Evolutionary conservation across 108 stramenopile genomes (phyloP).

Genomic region (Phaeodactylum tricornutum): DNA sequence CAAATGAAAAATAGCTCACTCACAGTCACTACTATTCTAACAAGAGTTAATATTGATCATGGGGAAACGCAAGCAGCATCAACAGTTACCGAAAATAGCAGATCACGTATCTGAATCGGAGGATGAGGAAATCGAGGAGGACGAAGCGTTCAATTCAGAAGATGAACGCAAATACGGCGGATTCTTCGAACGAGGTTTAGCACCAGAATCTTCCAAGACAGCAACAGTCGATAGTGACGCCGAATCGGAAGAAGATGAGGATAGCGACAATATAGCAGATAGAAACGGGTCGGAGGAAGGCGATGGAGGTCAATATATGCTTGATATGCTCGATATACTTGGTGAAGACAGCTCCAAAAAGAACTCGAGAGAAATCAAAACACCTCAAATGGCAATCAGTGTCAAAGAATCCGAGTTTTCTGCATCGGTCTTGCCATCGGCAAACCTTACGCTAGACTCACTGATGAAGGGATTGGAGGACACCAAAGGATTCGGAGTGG

Average conservation of each 20-base stretch:
- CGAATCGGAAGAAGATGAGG: conserved; percentile 26
- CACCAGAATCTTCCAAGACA: too few relatives aligned
- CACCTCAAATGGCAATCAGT: conserved; percentile 20
- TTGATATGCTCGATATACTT: conserved; percentile 65
- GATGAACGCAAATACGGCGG: conserved; percentile 72
- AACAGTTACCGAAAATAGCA: conserved; percentile 21
- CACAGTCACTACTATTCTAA: too few relatives aligned
- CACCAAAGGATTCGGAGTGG: conserved; percentile 66
- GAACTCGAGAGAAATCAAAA: conserved; percentile 11
- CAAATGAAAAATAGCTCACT: too few relatives aligned
- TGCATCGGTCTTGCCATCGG: conserved; percentile 10
- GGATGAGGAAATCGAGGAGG: conserved; percentile 76
- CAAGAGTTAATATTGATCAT: too few relatives aligned
- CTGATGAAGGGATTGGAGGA: conserved; percentile 77
- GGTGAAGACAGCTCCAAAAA: conserved; percentile 17
- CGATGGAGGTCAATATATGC: conserved; percentile 82
- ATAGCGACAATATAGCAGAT: conserved; percentile 38
- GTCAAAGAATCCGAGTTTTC: conserved; percentile 42
- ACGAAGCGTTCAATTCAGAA: conserved; percentile 82
- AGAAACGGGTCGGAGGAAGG: conserved; percentile 60
- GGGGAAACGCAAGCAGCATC: too few relatives aligned
- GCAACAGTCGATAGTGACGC: conserved; percentile 3
- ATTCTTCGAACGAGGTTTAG: conserved; percentile 60
- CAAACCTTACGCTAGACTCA: conserved; percentile 65
- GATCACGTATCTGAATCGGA: conserved; percentile 41